phyloP scores from a whole-genome alignment of 2,329 filamentous ascomycete genomes.

The Thielaviopsis ethacetica region DNA sequence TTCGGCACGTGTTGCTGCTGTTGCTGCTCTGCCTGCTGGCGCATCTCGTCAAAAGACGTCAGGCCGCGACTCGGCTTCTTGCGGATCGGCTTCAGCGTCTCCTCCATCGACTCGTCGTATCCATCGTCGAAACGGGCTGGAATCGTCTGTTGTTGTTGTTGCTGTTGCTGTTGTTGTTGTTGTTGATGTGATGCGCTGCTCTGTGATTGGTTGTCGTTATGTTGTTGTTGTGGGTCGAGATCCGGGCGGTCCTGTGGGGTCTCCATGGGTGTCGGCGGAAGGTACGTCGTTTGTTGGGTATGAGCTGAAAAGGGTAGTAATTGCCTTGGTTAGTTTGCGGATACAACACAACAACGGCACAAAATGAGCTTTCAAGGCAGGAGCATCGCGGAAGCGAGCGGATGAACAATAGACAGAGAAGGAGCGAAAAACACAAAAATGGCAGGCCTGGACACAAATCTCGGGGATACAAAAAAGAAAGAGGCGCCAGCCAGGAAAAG shows the following conservation, averaged over 20 bases:
- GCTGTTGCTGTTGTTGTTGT: background rate
- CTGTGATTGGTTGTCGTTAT: background rate
- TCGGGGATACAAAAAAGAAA: background rate
- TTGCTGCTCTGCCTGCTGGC: conserved; percentile 35
- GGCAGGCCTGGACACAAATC: background rate
- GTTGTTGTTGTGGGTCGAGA: conserved; percentile 2
- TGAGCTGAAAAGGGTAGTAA: conserved; percentile 1
- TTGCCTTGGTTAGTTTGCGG: background rate
- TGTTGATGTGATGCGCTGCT: background rate
- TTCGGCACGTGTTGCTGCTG: conserved; percentile 7
- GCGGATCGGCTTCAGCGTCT: conserved; percentile 42
- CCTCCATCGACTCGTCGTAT: conserved; percentile 50
- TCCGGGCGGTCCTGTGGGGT: conserved; percentile 29
- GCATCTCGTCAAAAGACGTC: conserved; percentile 42
- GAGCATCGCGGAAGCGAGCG: background rate
- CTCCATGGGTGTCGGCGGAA: conserved; percentile 50
- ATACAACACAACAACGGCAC: background rate
- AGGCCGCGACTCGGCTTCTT: conserved; percentile 26
- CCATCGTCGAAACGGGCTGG: conserved; percentile 39
- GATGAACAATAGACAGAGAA: background rate
- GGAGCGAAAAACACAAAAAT: background rate
- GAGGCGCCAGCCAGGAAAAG: background rate
- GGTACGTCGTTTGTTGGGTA: conserved; percentile 34
- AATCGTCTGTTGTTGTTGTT: conserved; percentile 21
- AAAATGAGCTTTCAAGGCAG: background rate